Evolutionary conservation across 139 green algal species (phyloP), one percentile per base, ranked within the genome.

Genomic region (Deuterostichococcus epilithicus): DNA sequence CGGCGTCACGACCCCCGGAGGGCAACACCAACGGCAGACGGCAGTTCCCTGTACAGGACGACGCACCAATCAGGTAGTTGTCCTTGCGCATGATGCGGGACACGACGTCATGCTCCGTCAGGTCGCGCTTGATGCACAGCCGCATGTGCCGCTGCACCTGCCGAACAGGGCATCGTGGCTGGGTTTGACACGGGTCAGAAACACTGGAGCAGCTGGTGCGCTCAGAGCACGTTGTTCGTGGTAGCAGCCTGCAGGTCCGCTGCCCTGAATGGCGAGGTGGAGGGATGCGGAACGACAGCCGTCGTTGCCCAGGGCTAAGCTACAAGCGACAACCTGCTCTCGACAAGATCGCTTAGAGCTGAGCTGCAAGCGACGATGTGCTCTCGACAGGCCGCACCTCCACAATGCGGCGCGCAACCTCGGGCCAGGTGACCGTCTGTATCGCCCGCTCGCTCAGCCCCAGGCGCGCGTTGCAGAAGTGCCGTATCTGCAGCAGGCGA

Each of bases 21-120:
- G n/a, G n/a, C n/a, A n/a, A n/a, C n/a, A n/a, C 47, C 18, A 22
- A 63, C 18, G 47, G 47, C 47, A 66, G 66, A n/a, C 20, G 33
- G 23, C 20, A 71, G n/a, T 23, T 44, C 15, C n/a, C 13, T 28
- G 30, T 25, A 42, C 20, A 42, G 87, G 97, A 96, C 47, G 97
- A 71, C 89, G 97, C 92, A 39, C 86, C 93, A 6, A 97, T 92
- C 4, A 97, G 85, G 83, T 95, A 97, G 83, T 98, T 98, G 45
- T 98, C 95, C 81, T 94, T 94, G 70, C 95, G 87, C 94, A 98
- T 96, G 78, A 99, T 94, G 38, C 95, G 84, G 1, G 79, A 84
- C 38, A 98, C 92, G 23, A 99, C 91, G 76, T 97, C 91, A 63
- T 93, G 88, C 87, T 97, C 92, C 25, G 86, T 92, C 30, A 98